Base-by-base conservation (phyloP, 768 basidiomycete genomes). In the Serendipita sp. region DNA sequence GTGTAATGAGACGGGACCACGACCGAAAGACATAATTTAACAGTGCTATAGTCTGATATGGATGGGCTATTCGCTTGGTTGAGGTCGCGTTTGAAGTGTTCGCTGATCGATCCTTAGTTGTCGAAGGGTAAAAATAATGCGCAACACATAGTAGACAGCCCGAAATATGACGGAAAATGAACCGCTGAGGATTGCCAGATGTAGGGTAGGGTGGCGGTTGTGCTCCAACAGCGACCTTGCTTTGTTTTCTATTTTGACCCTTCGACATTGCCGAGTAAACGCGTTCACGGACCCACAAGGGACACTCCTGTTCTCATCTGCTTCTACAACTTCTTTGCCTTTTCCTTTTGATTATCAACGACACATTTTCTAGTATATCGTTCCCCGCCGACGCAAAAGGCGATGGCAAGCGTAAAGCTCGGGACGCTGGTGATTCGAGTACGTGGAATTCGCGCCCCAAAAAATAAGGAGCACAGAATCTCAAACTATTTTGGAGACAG, bases 351-450 rank as follows among this genome's bases (percentile, higher is more conserved):
- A 22, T 58, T 58, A 58, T 20, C 53, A 58, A n/a, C 24, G n/a
- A 58, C 45, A 28, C n/a, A 48, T 5, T 9, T 9, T 7, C 45
- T 28, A 14, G 34, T 14, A 14, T 14, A 7, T 38, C 14, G 34
- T 5, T 38, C 14, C 17, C 45, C 28, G 7, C 45, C 17, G 20
- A 50, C 5, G 45, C 20, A 7, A n/a, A 20, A 5, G 45, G 24
- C 42, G 26, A 88, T 89, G 87, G 87, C 87, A 14, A 81, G 81
- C 61, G 82, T 80, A 20, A 89, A 89, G 71, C 75, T 89, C 43
- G 87, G 81, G 11, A 85, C 85, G 1, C 79, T 89, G n/a, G 68
- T 81, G 56, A 86, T 89, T 67, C 79, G 86, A 69, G 85, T 84
- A 74, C 75, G 84, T 75, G 38, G 45, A 41, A 53, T 22, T 44